Evolutionary conservation across 116 monocot species (phyloP).

Genomic region (Trichopus zeylanicus): DNA sequence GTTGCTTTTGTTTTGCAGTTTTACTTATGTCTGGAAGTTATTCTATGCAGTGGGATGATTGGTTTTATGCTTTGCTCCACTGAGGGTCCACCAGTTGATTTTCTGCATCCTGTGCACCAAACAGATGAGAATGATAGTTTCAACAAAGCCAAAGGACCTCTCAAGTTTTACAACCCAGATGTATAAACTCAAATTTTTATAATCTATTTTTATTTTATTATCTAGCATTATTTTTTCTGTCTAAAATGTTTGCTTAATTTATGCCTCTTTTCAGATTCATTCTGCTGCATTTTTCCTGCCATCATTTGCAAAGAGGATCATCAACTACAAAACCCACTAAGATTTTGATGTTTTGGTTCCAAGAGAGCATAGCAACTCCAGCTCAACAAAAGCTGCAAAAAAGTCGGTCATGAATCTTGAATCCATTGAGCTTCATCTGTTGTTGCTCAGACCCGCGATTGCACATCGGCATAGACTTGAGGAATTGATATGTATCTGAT

Average conservation of each 20-base stretch:
- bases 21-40: background rate
- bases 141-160: conserved; percentile 29
- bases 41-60: conserved; percentile 52
- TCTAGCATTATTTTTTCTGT: no score
- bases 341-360: no score
- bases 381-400: no score
- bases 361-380: no score
- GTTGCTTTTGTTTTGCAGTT: background rate
- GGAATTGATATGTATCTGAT: no score
- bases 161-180: conserved; percentile 75
- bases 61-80: conserved; percentile 90
- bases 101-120: conserved; percentile 39
- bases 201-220: background rate
- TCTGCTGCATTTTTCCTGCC: conserved; percentile 62
- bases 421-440: no score
- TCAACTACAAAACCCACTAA: conserved; percentile 14
- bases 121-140: conserved; percentile 28
- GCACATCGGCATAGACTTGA: no score
- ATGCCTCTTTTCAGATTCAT: conserved; percentile 38
- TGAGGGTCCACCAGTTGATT: conserved; percentile 57
- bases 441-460: no score
- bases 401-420: no score
- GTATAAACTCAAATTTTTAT: conserved; percentile 14
- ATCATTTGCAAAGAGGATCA: conserved; percentile 56
- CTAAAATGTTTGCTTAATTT: no score